Base-by-base conservation (phyloP, 352 stramenopile species). In the Elongisporangium prolatum region DNA sequence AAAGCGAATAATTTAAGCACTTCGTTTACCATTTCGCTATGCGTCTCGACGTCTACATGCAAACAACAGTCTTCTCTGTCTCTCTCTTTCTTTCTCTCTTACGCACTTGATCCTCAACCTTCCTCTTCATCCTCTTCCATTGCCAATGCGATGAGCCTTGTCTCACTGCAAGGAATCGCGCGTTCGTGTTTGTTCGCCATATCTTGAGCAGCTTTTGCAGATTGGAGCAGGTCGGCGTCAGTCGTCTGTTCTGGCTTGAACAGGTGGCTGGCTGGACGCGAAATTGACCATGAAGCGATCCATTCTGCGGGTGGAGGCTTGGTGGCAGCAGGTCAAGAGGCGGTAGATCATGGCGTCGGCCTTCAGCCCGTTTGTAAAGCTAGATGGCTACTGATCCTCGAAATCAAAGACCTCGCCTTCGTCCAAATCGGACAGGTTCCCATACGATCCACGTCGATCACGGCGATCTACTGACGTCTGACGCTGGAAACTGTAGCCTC, bases 351-450 rank as follows among this genome's bases (percentile, higher is more conserved):
- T 44, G 34, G 34, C 11, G 34, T 44, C 34, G 11, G 34, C 34
- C 11, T 44, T 44, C 28, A 38, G 34, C 11, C 34, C 10, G 34
- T 44, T 13, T 13, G 6, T 44, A 44, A 44, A 17, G 34, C 11
- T 38, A 17, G 17, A 44, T 44, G 34, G 48, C 69, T 75, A 82
- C 66, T 86, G 76, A 48, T 90, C 79, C 67, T 89, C 80, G 65
- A 90, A 88, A 72, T 87, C 68, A 69, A 90, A 90, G 57, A 90
- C 83, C 54, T 74, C 80, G 28, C 75, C 70, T 55, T 90, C 80
- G 37, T 68, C 67, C 5, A 54, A 57, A 65, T 80, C 73, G 60
- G 73, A 80, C 48, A 74, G 57, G 60, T 65, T 83, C 37, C 71
- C 64, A 55, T 79, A 87, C 24, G 80, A 90, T 7, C 68, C 71